These are phyloP conservation scores for Crassisporium funariophilum DNA, from an alignment of 768 basidiomycete species.

Conservation along the genomic window DNA sequence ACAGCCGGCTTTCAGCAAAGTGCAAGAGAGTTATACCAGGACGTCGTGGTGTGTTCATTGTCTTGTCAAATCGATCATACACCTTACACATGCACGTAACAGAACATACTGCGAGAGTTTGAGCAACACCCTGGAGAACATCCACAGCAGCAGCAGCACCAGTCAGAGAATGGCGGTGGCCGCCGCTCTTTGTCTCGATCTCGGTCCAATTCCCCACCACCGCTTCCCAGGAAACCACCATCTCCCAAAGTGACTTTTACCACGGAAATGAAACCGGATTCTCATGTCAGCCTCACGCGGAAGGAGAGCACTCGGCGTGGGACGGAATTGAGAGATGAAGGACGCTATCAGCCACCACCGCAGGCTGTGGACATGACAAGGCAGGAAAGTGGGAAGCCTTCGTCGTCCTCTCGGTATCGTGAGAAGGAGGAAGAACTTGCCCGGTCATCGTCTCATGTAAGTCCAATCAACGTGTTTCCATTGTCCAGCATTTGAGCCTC, in stretches of 20 bases:
- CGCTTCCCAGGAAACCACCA: conserved; percentile 26
- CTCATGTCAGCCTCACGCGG: conserved; percentile 18
- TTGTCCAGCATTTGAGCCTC: not conserved
- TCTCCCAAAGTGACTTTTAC: conserved; percentile 29
- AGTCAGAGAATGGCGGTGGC: conserved; percentile 13
- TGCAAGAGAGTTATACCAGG: conserved; percentile 22
- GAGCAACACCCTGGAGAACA: conserved; percentile 16
- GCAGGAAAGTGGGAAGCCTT: conserved; percentile 21
- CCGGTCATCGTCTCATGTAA: conserved; percentile 22
- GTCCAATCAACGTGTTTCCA: not conserved
- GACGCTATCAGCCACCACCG: too few species aligned
- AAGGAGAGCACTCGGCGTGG: conserved; percentile 19
- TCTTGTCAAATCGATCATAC: not conserved
- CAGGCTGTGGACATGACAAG: conserved; percentile 15
- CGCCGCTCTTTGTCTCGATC: conserved; percentile 13
- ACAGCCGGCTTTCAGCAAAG: conserved; percentile 23
- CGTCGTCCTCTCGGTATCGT: conserved; percentile 14
- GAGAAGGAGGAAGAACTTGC: conserved; percentile 17
- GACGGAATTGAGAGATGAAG: conserved; percentile 10
- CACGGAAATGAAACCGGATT: conserved; percentile 23
- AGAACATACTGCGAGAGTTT: conserved; percentile 27
- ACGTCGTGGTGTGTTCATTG: conserved; percentile 25
- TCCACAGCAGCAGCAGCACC: conserved; percentile 7
- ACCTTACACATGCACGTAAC: not conserved
- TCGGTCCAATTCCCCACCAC: conserved; percentile 26